Percentiles rank a stretch among this genome's conserved stretches.
Evolutionary conservation across 2,329 filamentous ascomycete genomes (phyloP).

Genomic region (Dactylella cylindrospora): DNA sequence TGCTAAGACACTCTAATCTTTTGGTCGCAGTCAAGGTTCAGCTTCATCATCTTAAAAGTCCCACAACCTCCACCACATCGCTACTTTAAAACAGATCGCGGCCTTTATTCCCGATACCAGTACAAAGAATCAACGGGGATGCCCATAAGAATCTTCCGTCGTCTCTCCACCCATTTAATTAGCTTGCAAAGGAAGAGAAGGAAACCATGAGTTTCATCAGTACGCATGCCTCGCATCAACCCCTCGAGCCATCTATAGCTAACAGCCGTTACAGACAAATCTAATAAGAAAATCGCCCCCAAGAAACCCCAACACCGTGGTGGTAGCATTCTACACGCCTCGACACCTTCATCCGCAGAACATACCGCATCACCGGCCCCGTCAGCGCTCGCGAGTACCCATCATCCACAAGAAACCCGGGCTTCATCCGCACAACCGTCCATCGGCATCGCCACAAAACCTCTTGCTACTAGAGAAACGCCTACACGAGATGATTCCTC

Average conservation of each 20-base stretch:
- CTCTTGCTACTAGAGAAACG: conserved; percentile 9
- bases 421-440: conserved; percentile 18
- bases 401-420: conserved; percentile 10
- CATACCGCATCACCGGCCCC: conserved; percentile 40
- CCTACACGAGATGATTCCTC: conserved; percentile 2
- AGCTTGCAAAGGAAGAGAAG: conserved; percentile 1
- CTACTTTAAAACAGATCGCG: not conserved
- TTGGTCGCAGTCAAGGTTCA: too few relatives aligned
- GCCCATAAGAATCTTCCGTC: conserved; percentile 2
- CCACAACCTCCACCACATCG: not conserved
- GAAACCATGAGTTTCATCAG: conserved; percentile 43
- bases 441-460: conserved; percentile 32
- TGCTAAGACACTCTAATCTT: too few relatives aligned
- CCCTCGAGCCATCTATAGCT: not conserved
- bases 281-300: conserved; percentile 36
- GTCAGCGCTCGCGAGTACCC: not conserved
- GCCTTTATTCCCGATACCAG: not conserved
- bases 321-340: conserved; percentile 7
- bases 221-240: not conserved
- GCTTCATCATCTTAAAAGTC: not conserved
- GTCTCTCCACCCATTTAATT: not conserved
- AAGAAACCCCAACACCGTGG: conserved; percentile 41
- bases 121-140: conserved; percentile 1
- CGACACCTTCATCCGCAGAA: conserved; percentile 33
- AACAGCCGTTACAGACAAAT: conserved; percentile 21